Base-by-base conservation (phyloP, 805 yeast species). In the Metschnikowia drakensbergensis region DNA sequence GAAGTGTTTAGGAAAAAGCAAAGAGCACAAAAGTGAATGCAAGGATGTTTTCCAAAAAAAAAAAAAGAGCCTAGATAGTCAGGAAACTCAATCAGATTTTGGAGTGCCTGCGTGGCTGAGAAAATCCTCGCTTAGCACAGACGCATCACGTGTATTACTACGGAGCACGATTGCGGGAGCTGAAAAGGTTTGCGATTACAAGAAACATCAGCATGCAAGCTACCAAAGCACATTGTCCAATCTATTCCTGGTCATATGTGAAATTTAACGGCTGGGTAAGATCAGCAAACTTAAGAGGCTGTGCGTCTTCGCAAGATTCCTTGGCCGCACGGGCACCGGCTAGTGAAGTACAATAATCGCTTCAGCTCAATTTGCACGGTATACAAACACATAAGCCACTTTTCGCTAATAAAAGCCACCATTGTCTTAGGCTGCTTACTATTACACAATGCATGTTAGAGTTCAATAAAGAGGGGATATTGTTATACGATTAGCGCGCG, bases 81-180 rank as follows among this genome's bases (percentile, higher is more conserved):
- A 31, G 36, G 30, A 40, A 31, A 31, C 36, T 32, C 36, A 40
- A 40, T 31, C 28, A 29, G 29, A 40, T 40, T 40, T 40, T 22
- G 36, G 10, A 13, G 43, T 13, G 35, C 43, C 43, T 40, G 43
- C 43, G 43, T 31, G 43, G 43, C 43, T 30, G 36, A 31, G 43
- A 40, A 40, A 40, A 40, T 40, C 43, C 43, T 40, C 43, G 29
- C 36, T 40, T 31, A 8, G 36, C 32, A 40, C 36, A 40, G 4
- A 40, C 17, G 11, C 6, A 23, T 23, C 35, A 31, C 43, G 36
- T 40, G 28, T 23, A n/a, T n/a, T 37, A 31, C 28, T 25, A 31
- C 43, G 9, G 27, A 39, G 26, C 22, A 22, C 22, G n/a, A 37
- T 9, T 26, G 39, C 39, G 26, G 39, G 39, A 37, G 22, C 39